phyloP scores from a whole-genome alignment of 176 grass and related monocot genomes.

The Bromus sterilis region DNA sequence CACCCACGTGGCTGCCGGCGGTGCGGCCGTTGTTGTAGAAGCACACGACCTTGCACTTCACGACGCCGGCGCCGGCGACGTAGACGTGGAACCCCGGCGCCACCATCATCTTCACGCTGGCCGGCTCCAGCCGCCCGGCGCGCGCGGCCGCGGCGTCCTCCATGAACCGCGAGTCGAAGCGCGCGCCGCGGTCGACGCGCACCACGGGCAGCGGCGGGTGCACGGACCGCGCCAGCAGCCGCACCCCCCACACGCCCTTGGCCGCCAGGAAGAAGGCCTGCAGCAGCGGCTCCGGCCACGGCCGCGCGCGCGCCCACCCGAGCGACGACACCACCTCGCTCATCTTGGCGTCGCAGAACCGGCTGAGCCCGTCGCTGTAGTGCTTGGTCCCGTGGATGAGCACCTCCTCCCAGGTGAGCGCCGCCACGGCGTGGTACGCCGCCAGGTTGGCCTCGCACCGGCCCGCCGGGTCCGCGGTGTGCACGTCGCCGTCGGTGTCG shows the following conservation, averaged over 20 bases:
- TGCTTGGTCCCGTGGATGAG: slow-evolving; percentile 72
- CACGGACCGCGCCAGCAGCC: slow-evolving; percentile 78
- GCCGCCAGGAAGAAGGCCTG: slow-evolving; percentile 81
- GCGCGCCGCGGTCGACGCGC: slow-evolving; percentile 53
- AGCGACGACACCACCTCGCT: slow-evolving; percentile 74
- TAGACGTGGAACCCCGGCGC: slow-evolving; percentile 89
- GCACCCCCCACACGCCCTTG: slow-evolving; percentile 79
- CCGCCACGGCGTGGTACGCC: slow-evolving; percentile 43
- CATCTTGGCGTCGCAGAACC: slow-evolving; percentile 96
- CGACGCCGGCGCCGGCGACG: slow-evolving; percentile 43
- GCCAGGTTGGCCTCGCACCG: slow-evolving; percentile 62
- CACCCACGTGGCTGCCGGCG: slow-evolving; percentile 32
- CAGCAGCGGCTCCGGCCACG: slow-evolving; percentile 83
- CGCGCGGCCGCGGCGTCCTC: slow-evolving; percentile 58
- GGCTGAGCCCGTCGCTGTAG: slow-evolving; percentile 81
- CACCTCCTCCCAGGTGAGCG: slow-evolving; percentile 81
- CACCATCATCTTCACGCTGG: slow-evolving; percentile 81
- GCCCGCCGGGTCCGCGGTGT: slow-evolving; percentile 43
- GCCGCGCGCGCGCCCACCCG: slow-evolving; percentile 54
- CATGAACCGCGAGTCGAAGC: slow-evolving; percentile 87
- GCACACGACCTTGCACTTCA: slow-evolving; percentile 94
- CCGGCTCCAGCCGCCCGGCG: slow-evolving; percentile 45
- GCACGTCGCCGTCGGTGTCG: slow-evolving; percentile 47
- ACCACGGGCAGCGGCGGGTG: slow-evolving; percentile 73
- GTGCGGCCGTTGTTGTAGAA: slow-evolving; percentile 48